Percentiles rank a stretch among this genome's conserved stretches.
phyloP scores from a whole-genome alignment of 2,329 filamentous ascomycete species.

The Davidsoniella eucalypti region DNA sequence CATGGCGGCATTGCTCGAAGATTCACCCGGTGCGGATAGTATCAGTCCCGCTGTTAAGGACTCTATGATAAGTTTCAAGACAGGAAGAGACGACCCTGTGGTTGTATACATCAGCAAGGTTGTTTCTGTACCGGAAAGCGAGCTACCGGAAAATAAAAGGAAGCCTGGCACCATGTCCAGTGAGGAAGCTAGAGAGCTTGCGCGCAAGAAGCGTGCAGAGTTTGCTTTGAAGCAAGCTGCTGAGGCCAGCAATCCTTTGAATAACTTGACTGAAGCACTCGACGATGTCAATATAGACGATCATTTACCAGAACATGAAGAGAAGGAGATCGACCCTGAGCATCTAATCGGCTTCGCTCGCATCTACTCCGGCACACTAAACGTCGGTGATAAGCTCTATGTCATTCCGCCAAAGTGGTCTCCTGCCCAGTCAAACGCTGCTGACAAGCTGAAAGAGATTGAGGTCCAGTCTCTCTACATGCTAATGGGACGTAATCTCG shows the following conservation, averaged over 20 bases:
- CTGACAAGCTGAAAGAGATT: constrained; percentile 63
- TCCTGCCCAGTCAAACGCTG: constrained; percentile 55
- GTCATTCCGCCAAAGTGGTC: constrained; percentile 89
- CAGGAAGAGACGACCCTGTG: constrained; percentile 52
- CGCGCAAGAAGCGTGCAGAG: constrained; percentile 75
- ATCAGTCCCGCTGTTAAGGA: constrained; percentile 54
- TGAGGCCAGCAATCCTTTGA: constrained; percentile 21
- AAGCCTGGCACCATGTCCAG: constrained; percentile 56
- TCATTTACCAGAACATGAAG: constrained; percentile 27
- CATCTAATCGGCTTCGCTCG: constrained; percentile 89
- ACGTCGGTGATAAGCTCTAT: constrained; percentile 79
- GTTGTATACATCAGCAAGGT: constrained; percentile 97
- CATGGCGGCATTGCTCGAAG: constrained; percentile 61
- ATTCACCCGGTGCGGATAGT: constrained; percentile 58
- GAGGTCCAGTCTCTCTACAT: constrained; percentile 81
- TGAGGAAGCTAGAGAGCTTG: constrained; percentile 79
- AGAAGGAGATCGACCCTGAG: constrained; percentile 55
- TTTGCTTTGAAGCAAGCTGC: constrained; percentile 63
- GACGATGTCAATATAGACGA: constrained; percentile 38
- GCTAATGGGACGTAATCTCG: constrained; percentile 83
- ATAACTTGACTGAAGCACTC: constrained; percentile 19
- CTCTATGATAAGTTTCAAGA: constrained; percentile 72
- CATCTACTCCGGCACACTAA: constrained; percentile 79
- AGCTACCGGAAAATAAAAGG: constrained; percentile 74
- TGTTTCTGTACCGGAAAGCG: constrained; percentile 86